Percentiles rank a stretch among this genome's conserved stretches.
Conservation (phyloP, 2,329 filamentous ascomycete species). For the Claviceps sp. region DNA sequence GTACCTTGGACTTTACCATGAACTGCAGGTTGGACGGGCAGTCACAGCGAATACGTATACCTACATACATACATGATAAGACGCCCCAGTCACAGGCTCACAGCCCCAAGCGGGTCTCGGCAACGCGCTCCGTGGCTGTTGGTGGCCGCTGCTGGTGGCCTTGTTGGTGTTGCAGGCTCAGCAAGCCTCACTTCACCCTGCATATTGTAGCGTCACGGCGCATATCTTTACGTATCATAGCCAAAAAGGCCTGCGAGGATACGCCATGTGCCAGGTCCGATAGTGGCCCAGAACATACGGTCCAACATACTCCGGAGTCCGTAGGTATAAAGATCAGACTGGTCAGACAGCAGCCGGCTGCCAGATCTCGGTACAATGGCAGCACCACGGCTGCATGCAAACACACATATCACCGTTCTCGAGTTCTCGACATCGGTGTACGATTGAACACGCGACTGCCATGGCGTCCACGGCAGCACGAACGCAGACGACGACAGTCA, state of each 20-base stretch:
- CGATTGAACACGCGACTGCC: too few species aligned
- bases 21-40: not conserved
- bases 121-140: not conserved
- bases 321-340: too few species aligned
- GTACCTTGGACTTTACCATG: not conserved
- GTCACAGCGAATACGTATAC: not conserved
- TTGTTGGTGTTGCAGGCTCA: not conserved
- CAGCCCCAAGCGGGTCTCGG: not conserved
- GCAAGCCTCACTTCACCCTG: not conserved
- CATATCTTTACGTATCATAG: not conserved
- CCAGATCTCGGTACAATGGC: not conserved
- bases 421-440: too few species aligned
- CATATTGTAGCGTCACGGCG: too few species aligned
- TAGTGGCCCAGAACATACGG: not conserved
- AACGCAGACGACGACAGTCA: not conserved
- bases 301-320: too few species aligned
- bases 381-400: not conserved
- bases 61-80: not conserved
- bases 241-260: not conserved
- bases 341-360: too few species aligned
- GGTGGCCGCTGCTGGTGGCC: not conserved
- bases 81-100: not conserved
- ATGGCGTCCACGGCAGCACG: not conserved
- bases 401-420: too few species aligned
- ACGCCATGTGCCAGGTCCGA: not conserved